These are phyloP conservation scores for Vanderwaltozyma yarrowii DNA, from an alignment of 805 yeast genomes.

Conservation along the genomic window DNA sequence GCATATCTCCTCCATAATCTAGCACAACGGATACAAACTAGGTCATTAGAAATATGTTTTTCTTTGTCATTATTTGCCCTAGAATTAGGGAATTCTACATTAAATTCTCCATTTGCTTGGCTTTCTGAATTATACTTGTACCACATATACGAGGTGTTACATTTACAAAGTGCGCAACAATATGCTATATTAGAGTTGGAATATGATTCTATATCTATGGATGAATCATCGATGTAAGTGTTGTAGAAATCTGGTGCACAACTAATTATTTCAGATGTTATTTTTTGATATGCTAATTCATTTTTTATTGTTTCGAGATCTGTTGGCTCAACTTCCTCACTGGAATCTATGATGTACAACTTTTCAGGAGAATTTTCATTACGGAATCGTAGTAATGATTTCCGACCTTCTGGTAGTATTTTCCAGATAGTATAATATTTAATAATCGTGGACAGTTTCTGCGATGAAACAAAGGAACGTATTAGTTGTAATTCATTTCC, in stretches of 20 bases:
- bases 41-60: conserved; percentile 32
- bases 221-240: conserved; percentile 39
- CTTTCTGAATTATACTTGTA: conserved; percentile 13
- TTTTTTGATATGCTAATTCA: not conserved
- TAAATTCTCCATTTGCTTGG: not conserved
- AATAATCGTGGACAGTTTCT: conserved; percentile 65
- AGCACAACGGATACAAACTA: conserved; percentile 80
- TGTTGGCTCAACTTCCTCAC: too few relatives aligned
- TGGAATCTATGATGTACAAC: too few relatives aligned
- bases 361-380: conserved; percentile 20
- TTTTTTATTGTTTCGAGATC: not conserved
- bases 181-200: conserved; percentile 36
- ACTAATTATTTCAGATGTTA: not conserved
- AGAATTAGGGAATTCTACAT: not conserved
- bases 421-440: conserved; percentile 88
- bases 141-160: conserved; percentile 27
- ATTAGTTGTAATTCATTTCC: conserved; percentile 79
- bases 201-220: conserved; percentile 54
- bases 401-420: conserved; percentile 62
- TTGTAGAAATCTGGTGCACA: conserved; percentile 11
- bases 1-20: conserved; percentile 87
- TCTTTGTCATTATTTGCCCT: conserved; percentile 7
- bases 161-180: conserved; percentile 63
- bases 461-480: conserved; percentile 57
- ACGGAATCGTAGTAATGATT: conserved; percentile 70